Evolutionary conservation across 257 asterid species (phyloP).

Genomic region (Parsonsia alboflavescens): DNA sequence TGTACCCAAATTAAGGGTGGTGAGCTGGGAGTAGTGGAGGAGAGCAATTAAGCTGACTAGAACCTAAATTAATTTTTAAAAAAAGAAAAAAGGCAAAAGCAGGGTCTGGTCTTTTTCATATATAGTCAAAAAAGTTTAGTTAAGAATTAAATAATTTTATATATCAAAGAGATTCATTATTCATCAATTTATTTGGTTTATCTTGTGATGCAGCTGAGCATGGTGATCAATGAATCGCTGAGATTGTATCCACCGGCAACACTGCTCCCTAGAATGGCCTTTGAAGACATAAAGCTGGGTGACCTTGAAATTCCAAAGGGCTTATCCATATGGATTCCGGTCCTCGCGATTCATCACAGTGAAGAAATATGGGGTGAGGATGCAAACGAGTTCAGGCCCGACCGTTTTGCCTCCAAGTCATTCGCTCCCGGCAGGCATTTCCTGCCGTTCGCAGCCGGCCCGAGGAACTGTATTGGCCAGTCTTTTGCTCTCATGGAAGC

Average conservation of each 20-base stretch:
- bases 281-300: constrained; percentile 71
- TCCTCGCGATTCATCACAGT: constrained; percentile 77
- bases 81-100: no score
- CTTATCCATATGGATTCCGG: constrained; percentile 86
- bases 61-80: neutral
- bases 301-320: constrained; percentile 87
- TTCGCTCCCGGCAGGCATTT: constrained; percentile 57
- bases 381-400: constrained; percentile 72
- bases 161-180: no score
- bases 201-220: constrained; percentile 45
- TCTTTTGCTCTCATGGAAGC: constrained; percentile 92
- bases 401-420: constrained; percentile 48
- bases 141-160: no score
- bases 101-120: no score
- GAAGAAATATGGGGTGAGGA: constrained; percentile 86
- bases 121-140: no score
- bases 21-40: no score
- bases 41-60: neutral
- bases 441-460: constrained; percentile 89
- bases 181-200: no score
- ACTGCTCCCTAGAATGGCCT: constrained; percentile 88
- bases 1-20: no score
- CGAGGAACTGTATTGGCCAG: constrained; percentile 84
- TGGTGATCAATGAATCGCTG: constrained; percentile 85
- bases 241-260: constrained; percentile 88